Conservation (phyloP, 2,329 filamentous ascomycete genomes). For the Aspergillus tanneri region DNA sequence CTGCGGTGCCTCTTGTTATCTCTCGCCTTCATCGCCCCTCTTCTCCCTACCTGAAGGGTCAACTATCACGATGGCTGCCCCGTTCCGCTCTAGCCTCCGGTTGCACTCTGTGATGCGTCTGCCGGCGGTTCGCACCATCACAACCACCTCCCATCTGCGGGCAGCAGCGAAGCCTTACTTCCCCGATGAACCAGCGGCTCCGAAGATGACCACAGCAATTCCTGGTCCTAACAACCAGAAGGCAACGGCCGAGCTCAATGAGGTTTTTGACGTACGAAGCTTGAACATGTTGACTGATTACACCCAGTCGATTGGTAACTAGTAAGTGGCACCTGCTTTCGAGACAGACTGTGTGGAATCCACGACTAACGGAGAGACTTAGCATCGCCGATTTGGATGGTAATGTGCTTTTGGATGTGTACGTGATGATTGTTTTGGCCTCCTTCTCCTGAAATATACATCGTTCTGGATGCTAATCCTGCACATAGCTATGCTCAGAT, state of each 20-base stretch:
- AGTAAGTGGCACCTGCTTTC: slow-evolving; percentile 45
- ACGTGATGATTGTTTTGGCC: slow-evolving; percentile 21
- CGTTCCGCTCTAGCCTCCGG: slow-evolving; percentile 38
- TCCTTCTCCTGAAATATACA: background rate
- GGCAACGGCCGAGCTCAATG: slow-evolving; percentile 67
- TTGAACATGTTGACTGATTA: slow-evolving; percentile 82
- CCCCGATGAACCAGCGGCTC: slow-evolving; percentile 58
- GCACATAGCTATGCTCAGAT: slow-evolving; percentile 75
- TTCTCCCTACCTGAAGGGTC: background rate
- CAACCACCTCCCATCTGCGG: slow-evolving; percentile 35
- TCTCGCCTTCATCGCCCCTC: background rate
- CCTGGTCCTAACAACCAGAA: slow-evolving; percentile 74
- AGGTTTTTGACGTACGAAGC: slow-evolving; percentile 82
- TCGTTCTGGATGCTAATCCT: slow-evolving; percentile 8
- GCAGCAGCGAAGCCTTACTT: slow-evolving; percentile 53
- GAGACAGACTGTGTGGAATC: background rate
- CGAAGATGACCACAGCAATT: slow-evolving; percentile 59
- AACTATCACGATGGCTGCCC: slow-evolving; percentile 35
- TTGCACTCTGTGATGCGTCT: slow-evolving; percentile 35
- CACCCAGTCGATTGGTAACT: slow-evolving; percentile 74
- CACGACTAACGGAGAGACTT: slow-evolving; percentile 19
- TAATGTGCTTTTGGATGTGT: slow-evolving; percentile 53
- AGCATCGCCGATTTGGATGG: slow-evolving; percentile 53
- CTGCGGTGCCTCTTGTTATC: background rate
- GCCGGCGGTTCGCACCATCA: slow-evolving; percentile 36